Percentiles rank a stretch among this genome's conserved stretches.
phyloP scores from a whole-genome alignment of 139 green algal species.

The Chlorella ohadii region DNA sequence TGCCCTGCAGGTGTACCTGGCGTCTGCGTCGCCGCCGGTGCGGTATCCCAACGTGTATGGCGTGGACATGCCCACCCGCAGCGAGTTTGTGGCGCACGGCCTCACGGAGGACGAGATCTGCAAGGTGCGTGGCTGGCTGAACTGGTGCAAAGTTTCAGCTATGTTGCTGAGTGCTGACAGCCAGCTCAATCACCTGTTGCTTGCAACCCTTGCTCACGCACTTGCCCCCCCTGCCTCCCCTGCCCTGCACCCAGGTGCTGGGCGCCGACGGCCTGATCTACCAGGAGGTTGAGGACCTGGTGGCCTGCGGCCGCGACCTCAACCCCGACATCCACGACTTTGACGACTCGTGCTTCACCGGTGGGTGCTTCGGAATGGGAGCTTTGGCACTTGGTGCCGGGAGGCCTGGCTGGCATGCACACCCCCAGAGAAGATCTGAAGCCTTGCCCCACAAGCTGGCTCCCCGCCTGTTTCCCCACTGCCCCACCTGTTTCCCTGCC shows the following conservation, averaged over 20 bases:
- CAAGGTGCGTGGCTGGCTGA: constrained; percentile 1
- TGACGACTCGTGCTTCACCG: constrained; percentile 94
- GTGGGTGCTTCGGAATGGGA: not conserved
- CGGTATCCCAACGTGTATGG: constrained; percentile 98
- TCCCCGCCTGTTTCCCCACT: not conserved
- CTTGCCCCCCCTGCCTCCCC: not conserved
- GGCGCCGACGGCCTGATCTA: constrained; percentile 95
- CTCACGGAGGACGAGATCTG: constrained; percentile 83
- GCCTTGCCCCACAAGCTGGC: too few species aligned
- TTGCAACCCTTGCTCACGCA: not conserved
- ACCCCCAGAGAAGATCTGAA: too few species aligned
- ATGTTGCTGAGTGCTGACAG: too few species aligned
- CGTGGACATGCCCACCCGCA: constrained; percentile 95
- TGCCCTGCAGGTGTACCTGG: constrained; percentile 90
- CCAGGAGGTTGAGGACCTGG: constrained; percentile 86
- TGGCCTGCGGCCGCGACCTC: constrained; percentile 72
- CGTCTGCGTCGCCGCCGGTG: constrained; percentile 92
- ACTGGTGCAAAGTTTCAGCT: too few species aligned
- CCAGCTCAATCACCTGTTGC: too few species aligned
- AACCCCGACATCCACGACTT: constrained; percentile 90
- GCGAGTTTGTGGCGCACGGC: constrained; percentile 94
- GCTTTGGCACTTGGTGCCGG: too few species aligned
- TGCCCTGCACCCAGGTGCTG: constrained; percentile 51
- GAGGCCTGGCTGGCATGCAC: too few species aligned
- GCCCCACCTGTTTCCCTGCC: not conserved